Percentiles rank a stretch among this genome's conserved stretches.
phyloP scores from a whole-genome alignment of 805 yeast genomes.

The Candida tallmaniae region DNA sequence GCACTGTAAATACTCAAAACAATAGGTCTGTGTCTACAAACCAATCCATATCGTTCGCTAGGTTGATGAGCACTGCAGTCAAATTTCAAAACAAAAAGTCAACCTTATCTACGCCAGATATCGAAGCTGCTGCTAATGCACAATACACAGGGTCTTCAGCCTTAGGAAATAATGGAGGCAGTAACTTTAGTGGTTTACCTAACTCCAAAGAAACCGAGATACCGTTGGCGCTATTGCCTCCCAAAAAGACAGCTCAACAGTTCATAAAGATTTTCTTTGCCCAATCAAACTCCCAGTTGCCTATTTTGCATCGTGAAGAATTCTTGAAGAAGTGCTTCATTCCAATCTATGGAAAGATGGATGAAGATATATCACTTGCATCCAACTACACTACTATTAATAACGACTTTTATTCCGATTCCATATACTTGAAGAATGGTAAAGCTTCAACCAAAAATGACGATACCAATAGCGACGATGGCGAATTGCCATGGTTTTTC shows the following conservation, averaged over 20 bases:
- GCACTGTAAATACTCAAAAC: constrained; percentile 7
- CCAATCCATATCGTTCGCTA: constrained; percentile 61
- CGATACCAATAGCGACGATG: too few relatives aligned
- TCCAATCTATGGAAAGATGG: constrained; percentile 75
- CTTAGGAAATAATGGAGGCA: background rate
- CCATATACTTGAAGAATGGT: constrained; percentile 7
- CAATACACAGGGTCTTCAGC: background rate
- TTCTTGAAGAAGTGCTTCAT: constrained; percentile 63
- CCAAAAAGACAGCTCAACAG: constrained; percentile 64
- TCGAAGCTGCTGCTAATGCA: constrained; percentile 5
- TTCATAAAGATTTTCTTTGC: constrained; percentile 65
- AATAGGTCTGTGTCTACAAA: constrained; percentile 5
- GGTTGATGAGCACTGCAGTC: constrained; percentile 72
- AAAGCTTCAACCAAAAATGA: too few relatives aligned
- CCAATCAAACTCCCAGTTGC: constrained; percentile 79
- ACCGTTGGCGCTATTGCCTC: constrained; percentile 55
- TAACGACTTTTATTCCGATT: constrained; percentile 17
- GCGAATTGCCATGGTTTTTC: constrained; percentile 44
- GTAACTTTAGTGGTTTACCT: background rate
- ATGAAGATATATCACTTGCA: constrained; percentile 51
- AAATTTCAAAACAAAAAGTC: constrained; percentile 38
- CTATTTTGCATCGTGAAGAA: constrained; percentile 76
- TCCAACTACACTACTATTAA: constrained; percentile 50
- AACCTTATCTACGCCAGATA: constrained; percentile 7
- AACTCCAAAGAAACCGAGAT: constrained; percentile 6